phyloP scores from a whole-genome alignment of 257 asterid species.

The Craterostigma plantagineum region DNA sequence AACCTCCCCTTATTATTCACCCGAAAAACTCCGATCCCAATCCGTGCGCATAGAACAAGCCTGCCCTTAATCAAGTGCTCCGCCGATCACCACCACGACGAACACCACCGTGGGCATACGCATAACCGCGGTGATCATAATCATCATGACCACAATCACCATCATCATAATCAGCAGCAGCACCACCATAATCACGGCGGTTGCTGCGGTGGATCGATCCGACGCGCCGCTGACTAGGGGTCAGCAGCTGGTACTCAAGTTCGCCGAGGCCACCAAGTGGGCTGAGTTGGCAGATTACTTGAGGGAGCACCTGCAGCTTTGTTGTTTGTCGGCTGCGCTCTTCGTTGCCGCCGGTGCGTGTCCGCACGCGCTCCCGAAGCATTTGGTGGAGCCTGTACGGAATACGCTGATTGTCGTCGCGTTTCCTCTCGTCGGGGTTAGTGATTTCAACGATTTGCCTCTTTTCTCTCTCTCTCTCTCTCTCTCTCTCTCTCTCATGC shows the following conservation, averaged over 20 bases:
- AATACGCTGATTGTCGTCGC: constrained; percentile 40
- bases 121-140: constrained; percentile 12
- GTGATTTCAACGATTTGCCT: neutral
- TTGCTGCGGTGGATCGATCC: constrained; percentile 15
- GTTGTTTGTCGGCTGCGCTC: constrained; percentile 71
- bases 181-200: constrained; percentile 14
- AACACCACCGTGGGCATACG: constrained; percentile 10
- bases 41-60: constrained; percentile 6
- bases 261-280: constrained; percentile 55
- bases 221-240: constrained; percentile 32
- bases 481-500: too few relatives aligned
- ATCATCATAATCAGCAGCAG: constrained; percentile 13
- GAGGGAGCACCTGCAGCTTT: constrained; percentile 72
- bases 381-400: constrained; percentile 44
- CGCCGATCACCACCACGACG: constrained; percentile 10
- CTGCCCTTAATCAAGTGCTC: constrained; percentile 19
- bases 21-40: constrained; percentile 9
- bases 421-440: constrained; percentile 94
- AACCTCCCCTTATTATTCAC: neutral
- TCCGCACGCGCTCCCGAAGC: constrained; percentile 50
- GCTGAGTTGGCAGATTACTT: constrained; percentile 47
- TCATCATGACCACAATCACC: constrained; percentile 11
- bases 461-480: too few relatives aligned
- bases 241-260: constrained; percentile 41
- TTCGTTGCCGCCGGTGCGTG: constrained; percentile 60